Base-by-base conservation (phyloP, 2,329 filamentous ascomycete genomes). In the Plenodomus tracheiphilus region DNA sequence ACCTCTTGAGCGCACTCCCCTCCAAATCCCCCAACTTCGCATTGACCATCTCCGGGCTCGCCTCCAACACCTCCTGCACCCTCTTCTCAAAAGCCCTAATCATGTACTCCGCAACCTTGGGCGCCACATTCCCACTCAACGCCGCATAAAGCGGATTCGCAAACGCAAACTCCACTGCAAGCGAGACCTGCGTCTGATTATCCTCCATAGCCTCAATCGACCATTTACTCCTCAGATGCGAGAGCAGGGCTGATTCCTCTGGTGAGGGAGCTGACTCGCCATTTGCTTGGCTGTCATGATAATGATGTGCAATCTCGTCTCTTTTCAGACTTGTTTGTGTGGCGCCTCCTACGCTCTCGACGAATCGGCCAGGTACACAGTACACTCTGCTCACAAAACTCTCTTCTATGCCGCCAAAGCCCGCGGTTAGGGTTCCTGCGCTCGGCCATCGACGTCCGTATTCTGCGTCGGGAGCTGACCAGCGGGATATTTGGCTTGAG, bases 61-160 rank as follows among this genome's bases (percentile, higher is more conserved):
- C 51, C 20, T 46, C 56, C 55, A 77, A 46, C 40, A 90, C 69
- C 62, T 82, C 77, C 66, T 77, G 78, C 5, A 94, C 91, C 65
- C 89, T 81, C 73, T 84, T 83, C 76, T 97, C 92, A 77, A 99
- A 99, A 1, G 94, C 93, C 71, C 89, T 86, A 58, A 97, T 88
- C 91, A 99, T 96, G 56, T 88, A 80, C 3, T 85, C 85, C 1
- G 91, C 93, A 55, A 97, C 85, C 74, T 89, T 91, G 25, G 90
- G 87, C 57, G 91, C 90, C 19, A 94, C 86, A 28, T 89, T 87
- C 32, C 85, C 81, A 69, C 92, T 94, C 67, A 97, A 78, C 17
- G 88, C 85, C 36, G 85, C 86, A 75, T 97, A 95, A 47, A 96
- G 71, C n/a, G 92, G 90, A 73, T 92, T 97, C 61, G 84, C 81